These are phyloP conservation scores for Amylocarpus encephaloides DNA, from an alignment of 2,329 filamentous ascomycete genomes.

Conservation along the genomic window DNA sequence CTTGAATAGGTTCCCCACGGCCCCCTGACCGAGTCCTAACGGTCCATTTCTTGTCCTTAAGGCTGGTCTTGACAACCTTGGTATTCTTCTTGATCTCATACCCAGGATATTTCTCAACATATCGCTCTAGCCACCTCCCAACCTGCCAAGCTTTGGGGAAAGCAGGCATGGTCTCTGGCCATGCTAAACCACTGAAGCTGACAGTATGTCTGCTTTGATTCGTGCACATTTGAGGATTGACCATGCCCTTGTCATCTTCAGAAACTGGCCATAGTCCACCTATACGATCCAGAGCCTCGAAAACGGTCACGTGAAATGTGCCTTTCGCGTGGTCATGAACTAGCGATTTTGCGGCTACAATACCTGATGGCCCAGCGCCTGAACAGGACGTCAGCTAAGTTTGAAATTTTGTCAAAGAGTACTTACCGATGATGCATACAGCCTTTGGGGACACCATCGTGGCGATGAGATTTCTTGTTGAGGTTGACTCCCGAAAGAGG, in stretches of 20 bases:
- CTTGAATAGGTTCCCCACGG: background rate
- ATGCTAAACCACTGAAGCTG: constrained; percentile 65
- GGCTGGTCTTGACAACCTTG: constrained; percentile 18
- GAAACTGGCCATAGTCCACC: constrained; percentile 71
- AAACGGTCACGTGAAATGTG: constrained; percentile 62
- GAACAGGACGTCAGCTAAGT: background rate
- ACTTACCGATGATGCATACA: constrained; percentile 24
- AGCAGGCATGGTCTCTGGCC: constrained; percentile 53
- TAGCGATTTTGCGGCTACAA: constrained; percentile 67
- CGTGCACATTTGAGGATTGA: constrained; percentile 62
- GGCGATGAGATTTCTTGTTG: no score
- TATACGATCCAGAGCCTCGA: constrained; percentile 58
- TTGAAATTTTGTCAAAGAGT: background rate
- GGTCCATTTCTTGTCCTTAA: constrained; percentile 15
- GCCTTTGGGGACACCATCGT: background rate
- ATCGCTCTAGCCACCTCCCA: constrained; percentile 62
- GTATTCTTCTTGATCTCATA: constrained; percentile 21
- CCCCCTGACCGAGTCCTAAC: constrained; percentile 12
- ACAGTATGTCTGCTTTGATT: constrained; percentile 77
- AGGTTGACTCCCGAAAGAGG: no score
- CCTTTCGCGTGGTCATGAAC: constrained; percentile 49
- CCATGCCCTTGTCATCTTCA: constrained; percentile 41
- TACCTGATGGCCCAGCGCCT: constrained; percentile 65
- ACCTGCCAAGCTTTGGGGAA: constrained; percentile 75
- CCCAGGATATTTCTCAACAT: constrained; percentile 48